phyloP scores from a whole-genome alignment of 2,329 filamentous ascomycete genomes.

The Malbranchea zuffiana region DNA sequence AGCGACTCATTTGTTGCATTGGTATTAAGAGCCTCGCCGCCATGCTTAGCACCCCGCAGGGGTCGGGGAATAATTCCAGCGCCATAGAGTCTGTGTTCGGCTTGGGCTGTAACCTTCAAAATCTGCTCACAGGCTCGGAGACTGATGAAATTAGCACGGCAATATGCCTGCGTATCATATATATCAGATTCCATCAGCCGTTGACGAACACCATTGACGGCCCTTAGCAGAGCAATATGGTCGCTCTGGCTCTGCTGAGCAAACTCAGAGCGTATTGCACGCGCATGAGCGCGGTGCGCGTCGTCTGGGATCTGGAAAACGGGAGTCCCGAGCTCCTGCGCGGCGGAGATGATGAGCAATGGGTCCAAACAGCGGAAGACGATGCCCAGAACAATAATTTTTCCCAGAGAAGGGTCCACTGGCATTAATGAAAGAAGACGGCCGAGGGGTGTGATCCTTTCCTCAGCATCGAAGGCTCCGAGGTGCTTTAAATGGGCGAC shows the following conservation, averaged over 20 bases:
- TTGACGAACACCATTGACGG: constrained; percentile 32
- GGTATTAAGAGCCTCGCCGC: constrained; percentile 31
- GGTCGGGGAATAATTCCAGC: constrained; percentile 24
- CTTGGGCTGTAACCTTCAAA: constrained; percentile 27
- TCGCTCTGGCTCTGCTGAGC: constrained; percentile 33
- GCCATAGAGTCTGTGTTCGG: constrained; percentile 29
- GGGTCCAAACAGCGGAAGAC: constrained; percentile 44
- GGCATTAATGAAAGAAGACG: constrained; percentile 34
- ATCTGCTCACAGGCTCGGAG: constrained; percentile 27
- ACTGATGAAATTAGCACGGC: constrained; percentile 26
- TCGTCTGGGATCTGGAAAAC: constrained; percentile 22
- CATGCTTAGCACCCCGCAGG: constrained; percentile 15
- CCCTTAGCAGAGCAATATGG: constrained; percentile 37
- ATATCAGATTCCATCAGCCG: constrained; percentile 23
- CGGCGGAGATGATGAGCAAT: constrained; percentile 36
- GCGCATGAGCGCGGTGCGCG: constrained; percentile 17
- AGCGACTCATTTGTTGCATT: constrained; percentile 36
- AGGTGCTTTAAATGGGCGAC: constrained; percentile 31
- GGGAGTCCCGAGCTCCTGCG: constrained; percentile 25
- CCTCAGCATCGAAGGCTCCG: constrained; percentile 34
- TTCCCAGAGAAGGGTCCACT: constrained; percentile 37
- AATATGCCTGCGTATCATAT: constrained; percentile 22
- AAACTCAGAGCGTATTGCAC: constrained; percentile 20
- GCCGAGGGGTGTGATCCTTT: constrained; percentile 38
- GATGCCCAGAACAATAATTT: constrained; percentile 41